phyloP scores from a whole-genome alignment of 179 eudicot species.

The Actinidia arguta region DNA sequence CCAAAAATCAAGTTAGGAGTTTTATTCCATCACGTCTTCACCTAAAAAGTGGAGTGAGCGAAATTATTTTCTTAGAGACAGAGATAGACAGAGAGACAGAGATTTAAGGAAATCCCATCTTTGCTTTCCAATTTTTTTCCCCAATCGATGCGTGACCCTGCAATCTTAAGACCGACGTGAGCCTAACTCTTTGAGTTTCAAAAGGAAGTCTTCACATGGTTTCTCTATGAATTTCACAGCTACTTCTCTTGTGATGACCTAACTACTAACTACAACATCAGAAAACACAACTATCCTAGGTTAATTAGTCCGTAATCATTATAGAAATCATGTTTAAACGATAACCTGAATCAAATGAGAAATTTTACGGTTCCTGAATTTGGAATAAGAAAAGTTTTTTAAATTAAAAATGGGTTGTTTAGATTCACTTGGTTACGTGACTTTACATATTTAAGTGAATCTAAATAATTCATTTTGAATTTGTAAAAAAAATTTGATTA shows the following conservation, averaged over 20 bases:
- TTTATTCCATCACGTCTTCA: too few relatives aligned
- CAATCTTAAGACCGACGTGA: conserved; percentile 9
- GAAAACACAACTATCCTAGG: neutral
- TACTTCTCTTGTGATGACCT: neutral
- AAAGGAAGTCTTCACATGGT: conserved; percentile 20
- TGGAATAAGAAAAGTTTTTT: neutral
- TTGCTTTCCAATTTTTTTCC: conserved; percentile 6
- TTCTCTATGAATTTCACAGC: neutral
- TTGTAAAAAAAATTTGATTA: too few relatives aligned
- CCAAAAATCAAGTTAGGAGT: too few relatives aligned
- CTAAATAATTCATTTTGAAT: neutral
- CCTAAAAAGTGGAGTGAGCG: too few relatives aligned
- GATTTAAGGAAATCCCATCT: neutral
- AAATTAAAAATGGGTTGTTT: neutral
- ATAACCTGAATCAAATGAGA: neutral
- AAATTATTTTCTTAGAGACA: too few relatives aligned
- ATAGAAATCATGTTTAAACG: neutral
- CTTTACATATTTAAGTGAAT: too few relatives aligned
- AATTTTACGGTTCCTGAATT: too few relatives aligned
- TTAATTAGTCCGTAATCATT: too few relatives aligned
- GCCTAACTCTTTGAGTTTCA: neutral
- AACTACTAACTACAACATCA: neutral
- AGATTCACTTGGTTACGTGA: neutral
- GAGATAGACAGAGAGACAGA: too few relatives aligned
- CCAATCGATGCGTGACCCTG: neutral